Percentiles rank a stretch among this genome's conserved stretches.
phyloP scores from a whole-genome alignment of 176 grass and related monocot genomes.

The Dactylis glomerata region DNA sequence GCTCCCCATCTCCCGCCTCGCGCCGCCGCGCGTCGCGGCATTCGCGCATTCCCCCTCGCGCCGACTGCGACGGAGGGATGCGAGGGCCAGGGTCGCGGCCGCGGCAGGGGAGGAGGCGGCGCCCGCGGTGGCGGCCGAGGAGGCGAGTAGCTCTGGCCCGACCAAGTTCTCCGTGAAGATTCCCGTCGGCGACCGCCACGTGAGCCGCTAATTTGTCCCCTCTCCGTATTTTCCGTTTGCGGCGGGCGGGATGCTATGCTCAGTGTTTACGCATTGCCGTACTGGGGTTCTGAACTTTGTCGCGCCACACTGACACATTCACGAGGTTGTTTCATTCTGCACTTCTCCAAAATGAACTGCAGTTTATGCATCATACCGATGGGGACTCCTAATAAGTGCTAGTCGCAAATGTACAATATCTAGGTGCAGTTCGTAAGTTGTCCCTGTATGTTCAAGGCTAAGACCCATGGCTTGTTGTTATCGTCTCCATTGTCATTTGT shows the following conservation, averaged over 20 bases:
- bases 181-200: constrained; percentile 80
- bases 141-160: constrained; percentile 22
- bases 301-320: not conserved
- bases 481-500: not conserved
- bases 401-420: not conserved
- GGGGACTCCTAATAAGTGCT: not conserved
- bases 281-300: not conserved
- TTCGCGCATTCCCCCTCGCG: constrained; percentile 6
- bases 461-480: not conserved
- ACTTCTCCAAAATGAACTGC: constrained; percentile 5
- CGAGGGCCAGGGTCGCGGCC: constrained; percentile 16
- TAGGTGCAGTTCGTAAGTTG: not conserved
- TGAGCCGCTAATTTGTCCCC: constrained; percentile 15
- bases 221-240: not conserved
- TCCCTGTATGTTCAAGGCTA: not conserved
- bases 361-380: not conserved
- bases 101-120: constrained; percentile 6
- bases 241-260: not conserved
- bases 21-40: not conserved
- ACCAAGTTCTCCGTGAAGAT: constrained; percentile 73
- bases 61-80: not conserved
- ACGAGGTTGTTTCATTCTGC: not conserved
- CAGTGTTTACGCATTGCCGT: not conserved
- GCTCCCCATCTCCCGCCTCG: constrained; percentile 12
- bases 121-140: constrained; percentile 9